Evolutionary conservation across 1,284 basidiomycete genomes (phyloP), one percentile per base, ranked within the genome.

Genomic region (Malassezia yamatoensis): DNA sequence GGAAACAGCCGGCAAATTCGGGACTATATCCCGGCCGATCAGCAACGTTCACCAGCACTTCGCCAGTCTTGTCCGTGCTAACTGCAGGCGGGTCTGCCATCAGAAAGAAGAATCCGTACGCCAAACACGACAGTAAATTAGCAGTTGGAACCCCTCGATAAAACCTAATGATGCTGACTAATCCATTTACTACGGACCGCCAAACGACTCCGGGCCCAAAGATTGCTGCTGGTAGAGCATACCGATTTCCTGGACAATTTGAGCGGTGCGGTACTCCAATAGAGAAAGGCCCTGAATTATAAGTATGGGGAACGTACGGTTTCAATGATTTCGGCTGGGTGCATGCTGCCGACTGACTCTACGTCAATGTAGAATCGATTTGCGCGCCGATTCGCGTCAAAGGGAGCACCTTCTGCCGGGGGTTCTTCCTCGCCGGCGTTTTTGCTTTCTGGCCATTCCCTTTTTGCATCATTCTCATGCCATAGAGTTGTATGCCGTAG

Each of bases 401-500:
- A 73, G 11, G 64, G 67, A 29, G 62, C 65, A 13, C 61, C 63
- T 51, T 68, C 67, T 21, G 60, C 58, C 34, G 67, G 63, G n/a
- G 67, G 67, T 39, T 70, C 70, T 49, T 74, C 70, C 35, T 67
- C 60, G 13, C 64, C 60, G 3, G 72, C 70, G 44, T 73, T 73
- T 15, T 66, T 58, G 6, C 62, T 63, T 33, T 67, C 60, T 8
- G 71, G 71, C 71, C 71, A 74, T 52, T 74, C 71, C 33, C 66
- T 61, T 43, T 68, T 70, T 18, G 68, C 67, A 53, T 74, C 70
- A 24, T 62, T 37, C 78, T 99, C 94, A 74, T 82, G 90, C 94
- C 94, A 98, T 76, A 94, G 85, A 3, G 87, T 84, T 2, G 94
- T 98, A 77, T 99, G 94, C 55, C 90, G 83, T 33, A 99, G 80